Evolutionary conservation across 1,139 yeast species (phyloP).

Genomic region (Geotrichum restrictum): DNA sequence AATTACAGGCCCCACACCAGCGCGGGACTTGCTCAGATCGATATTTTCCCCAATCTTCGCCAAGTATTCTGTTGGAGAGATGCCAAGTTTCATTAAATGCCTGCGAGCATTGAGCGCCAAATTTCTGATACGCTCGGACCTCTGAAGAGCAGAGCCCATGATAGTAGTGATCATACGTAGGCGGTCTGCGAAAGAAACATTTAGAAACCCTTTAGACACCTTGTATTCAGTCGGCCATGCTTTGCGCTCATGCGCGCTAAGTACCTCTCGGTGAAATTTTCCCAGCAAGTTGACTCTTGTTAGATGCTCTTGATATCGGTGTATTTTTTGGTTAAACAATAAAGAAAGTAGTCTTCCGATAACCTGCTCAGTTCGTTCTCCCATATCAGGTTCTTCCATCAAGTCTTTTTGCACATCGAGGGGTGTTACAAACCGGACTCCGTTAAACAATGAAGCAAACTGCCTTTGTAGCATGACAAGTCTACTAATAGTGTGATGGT

Average conservation of each 20-base stretch:
- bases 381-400: slow-evolving; percentile 27
- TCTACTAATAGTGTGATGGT: slow-evolving; percentile 7
- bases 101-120: slow-evolving; percentile 7
- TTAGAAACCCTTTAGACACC: slow-evolving; percentile 1
- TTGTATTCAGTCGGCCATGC: background rate
- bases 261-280: background rate
- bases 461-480: slow-evolving; percentile 37
- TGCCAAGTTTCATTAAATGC: background rate
- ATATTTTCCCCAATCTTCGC: background rate
- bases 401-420: slow-evolving; percentile 42
- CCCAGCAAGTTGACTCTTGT: background rate
- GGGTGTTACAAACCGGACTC: slow-evolving; percentile 39
- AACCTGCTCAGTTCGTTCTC: slow-evolving; percentile 34
- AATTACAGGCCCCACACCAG: slow-evolving; percentile 4
- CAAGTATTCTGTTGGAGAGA: slow-evolving; percentile 13
- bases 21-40: background rate
- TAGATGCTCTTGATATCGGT: background rate
- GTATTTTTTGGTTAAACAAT: slow-evolving; percentile 32
- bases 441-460: slow-evolving; percentile 37
- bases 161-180: slow-evolving; percentile 2
- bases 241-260: slow-evolving; percentile 2
- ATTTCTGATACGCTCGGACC: background rate
- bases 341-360: slow-evolving; percentile 39
- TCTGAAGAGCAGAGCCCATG: slow-evolving; percentile 10
- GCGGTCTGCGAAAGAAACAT: slow-evolving; percentile 4